Base-by-base conservation (phyloP, 768 basidiomycete genomes). In the Trametopsis cervina region DNA sequence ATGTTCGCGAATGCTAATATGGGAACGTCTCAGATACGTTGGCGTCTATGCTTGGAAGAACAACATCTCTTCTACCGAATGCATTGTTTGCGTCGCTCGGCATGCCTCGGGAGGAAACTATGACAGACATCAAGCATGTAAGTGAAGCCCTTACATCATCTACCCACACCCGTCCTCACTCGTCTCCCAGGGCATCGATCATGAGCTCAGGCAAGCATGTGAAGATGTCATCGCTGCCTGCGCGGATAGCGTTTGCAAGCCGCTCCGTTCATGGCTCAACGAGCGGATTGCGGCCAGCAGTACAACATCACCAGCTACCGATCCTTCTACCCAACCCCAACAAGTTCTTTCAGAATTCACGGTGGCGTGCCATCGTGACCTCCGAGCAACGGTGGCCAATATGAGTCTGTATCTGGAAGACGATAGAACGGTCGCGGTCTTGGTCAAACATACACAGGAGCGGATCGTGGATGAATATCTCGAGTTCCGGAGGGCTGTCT, bases 341-440 rank as follows among this genome's bases (percentile, higher is more conserved):
- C 62, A 62, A 12, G 82, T 76, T 69, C 78, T 78, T 17, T 66
- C 70, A n/a, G 72, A 77, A 20, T 64, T 72, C 1, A 65, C 71
- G 21, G 76, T 76, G 6, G 49, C 52, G 23, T 55, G 54, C 40
- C 74, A 78, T 57, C 68, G 73, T 2, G 78, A 81, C 52, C 65
- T 84, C 18, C 75, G 75, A 24, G 67, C 73, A 2, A 69, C 64
- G n/a, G 73, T 85, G 15, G 71, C 64, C 5, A 74, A 81, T 46
- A 65, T 96, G 60, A 70, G 76, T 58, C 56, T 89, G 49, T 98
- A 94, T 63, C 73, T 99, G 6, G 82, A 84, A 57, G 87, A 93
- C 56, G 78, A 80, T 48, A 71, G 82, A 49, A 91, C 91, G 4
- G 86, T 86, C 25, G 70, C 70, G 2, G 84, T 97, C 6, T 69